These are phyloP conservation scores for Gloeopeniophorella convolvens DNA, from an alignment of 768 basidiomycete genomes.

Conservation along the genomic window DNA sequence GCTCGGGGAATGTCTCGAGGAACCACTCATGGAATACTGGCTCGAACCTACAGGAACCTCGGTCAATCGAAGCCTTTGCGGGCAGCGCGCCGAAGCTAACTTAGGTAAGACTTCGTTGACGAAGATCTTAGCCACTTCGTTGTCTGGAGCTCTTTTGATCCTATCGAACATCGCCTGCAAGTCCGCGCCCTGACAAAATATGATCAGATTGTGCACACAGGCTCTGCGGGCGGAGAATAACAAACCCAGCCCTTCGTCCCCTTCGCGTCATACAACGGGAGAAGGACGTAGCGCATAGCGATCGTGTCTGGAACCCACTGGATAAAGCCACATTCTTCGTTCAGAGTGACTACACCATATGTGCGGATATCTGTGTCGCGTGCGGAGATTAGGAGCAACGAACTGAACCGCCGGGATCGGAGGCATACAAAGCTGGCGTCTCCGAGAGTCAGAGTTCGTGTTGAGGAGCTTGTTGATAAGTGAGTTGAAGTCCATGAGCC, in stretches of 20 bases:
- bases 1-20: slow-evolving; percentile 93
- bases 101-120: slow-evolving; percentile 44
- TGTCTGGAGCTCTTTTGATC: slow-evolving; percentile 45
- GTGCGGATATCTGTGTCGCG: slow-evolving; percentile 82
- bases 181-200: slow-evolving; percentile 34
- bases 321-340: slow-evolving; percentile 95
- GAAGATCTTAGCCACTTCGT: slow-evolving; percentile 48
- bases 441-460: slow-evolving; percentile 86
- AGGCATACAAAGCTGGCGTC: slow-evolving; percentile 78
- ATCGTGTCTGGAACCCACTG: slow-evolving; percentile 97
- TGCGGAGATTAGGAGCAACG: slow-evolving; percentile 5
- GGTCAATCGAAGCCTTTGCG: neutral
- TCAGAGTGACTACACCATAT: slow-evolving; percentile 96
- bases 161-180: slow-evolving; percentile 41
- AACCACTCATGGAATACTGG: slow-evolving; percentile 98
- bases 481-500: slow-evolving; percentile 96
- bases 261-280: slow-evolving; percentile 55
- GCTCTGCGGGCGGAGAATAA: neutral
- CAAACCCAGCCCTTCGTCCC: slow-evolving; percentile 46
- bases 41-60: slow-evolving; percentile 43
- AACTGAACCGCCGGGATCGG: neutral
- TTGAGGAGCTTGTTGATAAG: slow-evolving; percentile 97
- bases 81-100: slow-evolving; percentile 35
- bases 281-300: slow-evolving; percentile 70
- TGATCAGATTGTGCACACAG: neutral